phyloP scores from a whole-genome alignment of 768 basidiomycete genomes.

The Exsudoporus frostii region DNA sequence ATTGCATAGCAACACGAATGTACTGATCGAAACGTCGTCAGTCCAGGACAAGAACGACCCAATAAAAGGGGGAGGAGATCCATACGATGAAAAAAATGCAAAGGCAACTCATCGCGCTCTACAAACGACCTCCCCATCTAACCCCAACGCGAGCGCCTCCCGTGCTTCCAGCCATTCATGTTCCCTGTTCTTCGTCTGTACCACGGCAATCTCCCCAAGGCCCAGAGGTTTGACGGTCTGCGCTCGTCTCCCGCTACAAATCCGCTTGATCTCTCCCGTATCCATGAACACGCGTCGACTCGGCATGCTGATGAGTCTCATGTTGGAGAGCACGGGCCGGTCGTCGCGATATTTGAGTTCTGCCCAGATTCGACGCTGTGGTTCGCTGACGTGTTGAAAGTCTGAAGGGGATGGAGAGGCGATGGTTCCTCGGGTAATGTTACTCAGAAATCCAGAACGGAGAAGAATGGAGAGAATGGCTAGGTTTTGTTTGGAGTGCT shows the following conservation, averaged over 20 bases:
- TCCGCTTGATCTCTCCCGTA: constrained; percentile 62
- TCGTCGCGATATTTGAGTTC: constrained; percentile 93
- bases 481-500: constrained; percentile 86
- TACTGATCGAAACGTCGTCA: background rate
- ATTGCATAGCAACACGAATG: background rate
- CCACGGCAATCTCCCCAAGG: constrained; percentile 90
- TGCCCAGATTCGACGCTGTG: constrained; percentile 86
- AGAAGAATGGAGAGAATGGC: constrained; percentile 91
- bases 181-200: constrained; percentile 67
- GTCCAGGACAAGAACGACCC: background rate
- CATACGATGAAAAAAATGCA: background rate
- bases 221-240: constrained; percentile 80
- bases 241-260: constrained; percentile 81
- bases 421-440: constrained; percentile 75
- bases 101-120: constrained; percentile 52
- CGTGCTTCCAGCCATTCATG: constrained; percentile 89
- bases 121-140: constrained; percentile 87
- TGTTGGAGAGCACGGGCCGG: constrained; percentile 72
- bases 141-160: constrained; percentile 76
- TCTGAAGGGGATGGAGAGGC: constrained; percentile 57
- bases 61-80: background rate
- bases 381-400: constrained; percentile 57
- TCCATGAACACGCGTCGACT: constrained; percentile 79
- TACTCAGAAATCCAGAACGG: constrained; percentile 83
- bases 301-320: constrained; percentile 83